Conservation (phyloP, 176 grass and related monocot species). For the Hyparrhenia diplandra region DNA sequence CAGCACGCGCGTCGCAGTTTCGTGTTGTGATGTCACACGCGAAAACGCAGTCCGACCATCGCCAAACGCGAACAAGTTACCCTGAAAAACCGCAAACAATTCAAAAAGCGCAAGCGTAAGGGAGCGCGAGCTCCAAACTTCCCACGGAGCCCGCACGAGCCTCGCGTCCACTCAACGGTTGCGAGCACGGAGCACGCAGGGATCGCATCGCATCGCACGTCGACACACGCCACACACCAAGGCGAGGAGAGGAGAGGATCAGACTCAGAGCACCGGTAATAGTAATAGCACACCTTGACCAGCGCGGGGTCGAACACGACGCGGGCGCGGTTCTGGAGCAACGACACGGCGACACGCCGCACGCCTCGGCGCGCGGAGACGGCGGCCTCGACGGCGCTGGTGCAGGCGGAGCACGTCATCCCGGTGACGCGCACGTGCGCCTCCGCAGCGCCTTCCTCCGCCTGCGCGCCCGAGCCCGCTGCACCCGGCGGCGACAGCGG, state of each 20-base stretch:
- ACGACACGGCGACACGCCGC: constrained; percentile 61
- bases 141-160: not conserved
- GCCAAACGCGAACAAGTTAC: not conserved
- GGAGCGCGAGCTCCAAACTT: constrained; percentile 20
- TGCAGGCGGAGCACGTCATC: constrained; percentile 99
- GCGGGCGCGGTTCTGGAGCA: constrained; percentile 88
- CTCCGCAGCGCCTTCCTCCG: constrained; percentile 40
- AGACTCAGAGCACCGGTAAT: not conserved
- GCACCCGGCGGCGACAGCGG: not conserved
- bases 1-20: not conserved
- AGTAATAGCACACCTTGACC: constrained; percentile 38
- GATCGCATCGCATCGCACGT: constrained; percentile 8
- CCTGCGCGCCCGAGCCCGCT: not conserved
- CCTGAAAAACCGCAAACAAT: not conserved
- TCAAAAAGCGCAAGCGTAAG: not conserved
- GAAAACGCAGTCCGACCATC: not conserved
- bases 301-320: constrained; percentile 81
- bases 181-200: constrained; percentile 8
- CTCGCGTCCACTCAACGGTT: not conserved
- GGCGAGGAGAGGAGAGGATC: not conserved
- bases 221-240: not conserved
- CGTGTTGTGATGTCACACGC: not conserved
- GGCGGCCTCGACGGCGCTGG: constrained; percentile 74
- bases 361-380: constrained; percentile 61
- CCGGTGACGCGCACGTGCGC: constrained; percentile 74